phyloP scores from a whole-genome alignment of 2,329 filamentous ascomycete species.

The Fusarium tricinctum region DNA sequence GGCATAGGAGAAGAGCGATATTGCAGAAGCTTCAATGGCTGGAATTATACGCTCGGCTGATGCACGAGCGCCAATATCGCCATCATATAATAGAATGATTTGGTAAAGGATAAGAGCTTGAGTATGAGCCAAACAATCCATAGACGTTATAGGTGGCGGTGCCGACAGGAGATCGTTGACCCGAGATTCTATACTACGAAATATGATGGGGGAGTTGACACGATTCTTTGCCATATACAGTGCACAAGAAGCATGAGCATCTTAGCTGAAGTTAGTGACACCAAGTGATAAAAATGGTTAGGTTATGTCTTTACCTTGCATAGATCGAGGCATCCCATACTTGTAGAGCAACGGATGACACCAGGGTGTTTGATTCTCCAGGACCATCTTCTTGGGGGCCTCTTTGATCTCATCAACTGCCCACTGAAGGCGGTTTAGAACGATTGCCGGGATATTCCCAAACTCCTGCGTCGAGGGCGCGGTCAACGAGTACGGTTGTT shows the following conservation, averaged over 20 bases:
- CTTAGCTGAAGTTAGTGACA: constrained; percentile 50
- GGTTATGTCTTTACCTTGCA: constrained; percentile 61
- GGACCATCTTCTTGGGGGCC: constrained; percentile 63
- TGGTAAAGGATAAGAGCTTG: constrained; percentile 66
- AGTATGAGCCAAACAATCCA: constrained; percentile 57
- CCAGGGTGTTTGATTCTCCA: constrained; percentile 66
- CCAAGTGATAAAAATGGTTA: background rate
- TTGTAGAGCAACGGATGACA: constrained; percentile 65
- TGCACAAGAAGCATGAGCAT: constrained; percentile 67
- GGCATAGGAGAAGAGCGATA: constrained; percentile 53
- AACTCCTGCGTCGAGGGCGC: constrained; percentile 45
- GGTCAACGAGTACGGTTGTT: constrained; percentile 42
- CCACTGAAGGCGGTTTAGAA: constrained; percentile 55
- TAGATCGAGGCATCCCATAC: constrained; percentile 63
- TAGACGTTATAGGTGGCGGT: constrained; percentile 49
- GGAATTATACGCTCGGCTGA: constrained; percentile 55
- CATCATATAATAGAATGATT: constrained; percentile 65
- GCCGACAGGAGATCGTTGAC: constrained; percentile 59
- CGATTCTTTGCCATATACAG: constrained; percentile 65
- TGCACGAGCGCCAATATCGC: constrained; percentile 59
- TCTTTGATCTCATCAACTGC: constrained; percentile 67
- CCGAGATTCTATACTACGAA: constrained; percentile 62
- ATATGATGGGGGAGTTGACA: constrained; percentile 63
- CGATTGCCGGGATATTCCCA: constrained; percentile 44
- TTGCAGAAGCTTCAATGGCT: constrained; percentile 53